Conservation (phyloP, 192 early-diverging fungal species). For the Backusella luteola region DNA sequence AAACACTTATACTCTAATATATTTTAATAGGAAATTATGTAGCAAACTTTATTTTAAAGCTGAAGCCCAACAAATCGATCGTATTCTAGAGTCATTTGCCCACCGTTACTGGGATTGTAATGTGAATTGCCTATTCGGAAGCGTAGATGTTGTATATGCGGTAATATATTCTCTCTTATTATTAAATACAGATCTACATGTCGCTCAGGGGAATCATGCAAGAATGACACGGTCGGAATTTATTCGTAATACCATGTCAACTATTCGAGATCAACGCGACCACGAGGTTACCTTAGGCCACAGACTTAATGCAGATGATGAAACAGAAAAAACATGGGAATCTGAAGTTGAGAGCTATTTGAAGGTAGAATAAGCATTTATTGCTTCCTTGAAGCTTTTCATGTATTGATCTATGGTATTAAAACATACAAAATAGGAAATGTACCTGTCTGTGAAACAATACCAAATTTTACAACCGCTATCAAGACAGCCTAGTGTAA, state of each 20-base stretch:
- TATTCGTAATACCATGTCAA: slow-evolving; percentile 65
- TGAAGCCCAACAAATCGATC: slow-evolving; percentile 91
- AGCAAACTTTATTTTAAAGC: slow-evolving; percentile 80
- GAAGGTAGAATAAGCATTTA: slow-evolving; percentile 10
- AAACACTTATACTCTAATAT: background rate
- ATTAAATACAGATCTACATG: slow-evolving; percentile 92
- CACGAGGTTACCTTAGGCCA: slow-evolving; percentile 11
- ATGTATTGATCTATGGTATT: background rate
- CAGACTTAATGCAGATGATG: background rate
- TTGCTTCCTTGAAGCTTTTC: background rate
- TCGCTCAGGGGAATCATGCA: slow-evolving; percentile 67
- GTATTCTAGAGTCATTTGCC: slow-evolving; percentile 82
- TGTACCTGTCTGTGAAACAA: slow-evolving; percentile 40
- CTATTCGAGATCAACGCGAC: slow-evolving; percentile 36
- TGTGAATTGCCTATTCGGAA: slow-evolving; percentile 48
- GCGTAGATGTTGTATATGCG: slow-evolving; percentile 79
- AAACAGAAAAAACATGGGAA: slow-evolving; percentile 19
- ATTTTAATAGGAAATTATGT: slow-evolving; percentile 57
- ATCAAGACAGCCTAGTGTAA: background rate
- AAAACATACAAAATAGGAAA: slow-evolving; percentile 22
- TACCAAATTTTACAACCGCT: slow-evolving; percentile 40
- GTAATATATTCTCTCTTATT: slow-evolving; percentile 84
- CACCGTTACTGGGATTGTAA: slow-evolving; percentile 85
- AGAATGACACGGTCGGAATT: slow-evolving; percentile 78
- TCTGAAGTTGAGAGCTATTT: slow-evolving; percentile 17